phyloP scores from a whole-genome alignment of 768 basidiomycete genomes.

The Tubosaeta brunneosetosa region DNA sequence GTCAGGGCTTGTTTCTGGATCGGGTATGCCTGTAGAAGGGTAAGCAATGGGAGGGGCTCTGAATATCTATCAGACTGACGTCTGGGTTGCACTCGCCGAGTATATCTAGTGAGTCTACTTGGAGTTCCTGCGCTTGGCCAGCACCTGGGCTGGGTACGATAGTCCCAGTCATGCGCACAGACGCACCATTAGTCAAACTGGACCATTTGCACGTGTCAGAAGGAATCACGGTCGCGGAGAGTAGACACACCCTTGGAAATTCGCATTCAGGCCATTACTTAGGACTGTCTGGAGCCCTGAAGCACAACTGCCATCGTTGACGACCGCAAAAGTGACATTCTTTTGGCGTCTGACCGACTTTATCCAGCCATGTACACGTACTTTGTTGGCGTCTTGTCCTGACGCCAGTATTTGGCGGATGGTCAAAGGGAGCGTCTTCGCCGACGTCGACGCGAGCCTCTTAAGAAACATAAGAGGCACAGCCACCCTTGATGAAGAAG shows the following conservation, averaged over 20 bases:
- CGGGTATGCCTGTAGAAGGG: slow-evolving; percentile 61
- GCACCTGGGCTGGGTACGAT: slow-evolving; percentile 44
- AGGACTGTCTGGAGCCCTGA: slow-evolving; percentile 79
- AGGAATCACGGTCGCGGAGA: background rate
- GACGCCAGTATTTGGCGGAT: slow-evolving; percentile 37
- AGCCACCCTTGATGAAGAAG: slow-evolving; percentile 18
- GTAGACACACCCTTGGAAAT: slow-evolving; percentile 17
- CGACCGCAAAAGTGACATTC: slow-evolving; percentile 76
- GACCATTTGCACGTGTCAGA: slow-evolving; percentile 4
- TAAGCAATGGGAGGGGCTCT: slow-evolving; percentile 3
- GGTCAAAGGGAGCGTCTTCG: slow-evolving; percentile 22
- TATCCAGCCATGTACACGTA: slow-evolving; percentile 74
- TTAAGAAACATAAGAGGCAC: slow-evolving; percentile 26
- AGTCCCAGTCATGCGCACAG: slow-evolving; percentile 46
- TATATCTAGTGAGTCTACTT: slow-evolving; percentile 43
- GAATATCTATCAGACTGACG: slow-evolving; percentile 30
- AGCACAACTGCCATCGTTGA: slow-evolving; percentile 75
- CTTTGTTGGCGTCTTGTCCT: slow-evolving; percentile 8
- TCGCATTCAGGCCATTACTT: slow-evolving; percentile 21
- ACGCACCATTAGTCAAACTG: slow-evolving; percentile 52
- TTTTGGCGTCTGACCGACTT: slow-evolving; percentile 84
- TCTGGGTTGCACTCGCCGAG: slow-evolving; percentile 58
- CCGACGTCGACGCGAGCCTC: slow-evolving; percentile 24
- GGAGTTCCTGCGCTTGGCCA: slow-evolving; percentile 51
- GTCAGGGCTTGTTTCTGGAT: slow-evolving; percentile 88